Conservation (phyloP, 768 basidiomycete species). For the Rhodotorula paludigena region DNA sequence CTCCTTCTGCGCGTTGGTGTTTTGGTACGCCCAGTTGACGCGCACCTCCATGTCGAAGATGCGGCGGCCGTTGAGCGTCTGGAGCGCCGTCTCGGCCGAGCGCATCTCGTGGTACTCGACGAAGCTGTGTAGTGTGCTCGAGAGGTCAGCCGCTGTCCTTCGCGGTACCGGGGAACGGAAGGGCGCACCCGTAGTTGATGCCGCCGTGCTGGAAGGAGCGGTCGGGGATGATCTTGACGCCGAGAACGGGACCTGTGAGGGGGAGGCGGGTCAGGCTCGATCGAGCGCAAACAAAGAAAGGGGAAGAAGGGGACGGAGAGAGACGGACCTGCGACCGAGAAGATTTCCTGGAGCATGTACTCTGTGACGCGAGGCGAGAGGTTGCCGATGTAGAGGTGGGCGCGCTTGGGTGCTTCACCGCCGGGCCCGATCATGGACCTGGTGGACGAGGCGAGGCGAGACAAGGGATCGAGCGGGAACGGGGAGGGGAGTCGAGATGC, state of each 20-base stretch:
- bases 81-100: constrained; percentile 95
- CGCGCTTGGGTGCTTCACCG: constrained; percentile 50
- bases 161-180: too few species aligned
- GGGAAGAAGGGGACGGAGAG: neutral
- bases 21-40: constrained; percentile 99
- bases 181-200: constrained; percentile 87
- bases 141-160: neutral
- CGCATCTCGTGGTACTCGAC: constrained; percentile 99
- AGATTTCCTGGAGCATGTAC: constrained; percentile 89
- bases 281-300: neutral
- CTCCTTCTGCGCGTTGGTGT: constrained; percentile 88
- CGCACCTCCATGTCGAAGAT: constrained; percentile 99
- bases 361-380: constrained; percentile 95
- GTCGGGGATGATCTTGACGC: constrained; percentile 99
- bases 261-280: neutral
- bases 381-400: constrained; percentile 98
- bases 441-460: neutral
- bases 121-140: constrained; percentile 12
- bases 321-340: constrained; percentile 46
- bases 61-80: constrained; percentile 96
- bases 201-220: constrained; percentile 99
- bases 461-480: neutral
- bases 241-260: constrained; percentile 74
- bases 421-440: constrained; percentile 21
- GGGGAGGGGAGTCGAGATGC: neutral